Base-by-base conservation (phyloP, 805 yeast species). In the Saccharomycopsis javanensis region DNA sequence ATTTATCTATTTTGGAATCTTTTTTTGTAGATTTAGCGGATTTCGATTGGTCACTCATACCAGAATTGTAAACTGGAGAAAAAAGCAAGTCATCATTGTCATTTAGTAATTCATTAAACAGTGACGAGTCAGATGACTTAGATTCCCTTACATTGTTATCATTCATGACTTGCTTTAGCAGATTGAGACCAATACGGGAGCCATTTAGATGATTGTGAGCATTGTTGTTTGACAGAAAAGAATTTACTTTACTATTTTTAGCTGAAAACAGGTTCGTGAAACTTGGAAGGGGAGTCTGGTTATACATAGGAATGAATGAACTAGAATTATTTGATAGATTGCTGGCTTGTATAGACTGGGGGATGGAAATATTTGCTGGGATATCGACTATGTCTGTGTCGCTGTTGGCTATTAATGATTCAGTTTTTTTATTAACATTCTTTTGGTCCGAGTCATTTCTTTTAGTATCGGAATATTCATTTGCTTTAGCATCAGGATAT, bases 281-380 rank as follows among this genome's bases (percentile, higher is more conserved):
- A 23, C 61, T 60, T 6, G 55, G 53, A 25, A 60, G 37, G 5
- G 62, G 62, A 28, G 62, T 60, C 46, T 60, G 62, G 25, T 55
- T 51, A 34, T 60, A 60, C 5, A 57, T 57, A 25, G 62, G 60
- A 16, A 59, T 51, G 8, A 57, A 23, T 20, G 48, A 42, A n/a
- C 27, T 25, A 20, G 28, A 2, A 18, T 27, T 20, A 13, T 25
- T 42, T 18, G 48, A 16, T 4, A 16, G 18, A 3, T 35, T 35
- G 42, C 16, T 35, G n/a, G n/a, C n/a, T 35, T 35, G 15, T 15
- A 35, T 35, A 8, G 18, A 35, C 16, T 35, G 42, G 8, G 48
- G 11, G 4, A 42, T 16, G 6, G 25, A 23, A 11, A 42, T 25
- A 42, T 42, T 28, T 6, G 27, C 2, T 42, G 48, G 48, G 11